Evolutionary conservation across 805 yeast genomes (phyloP).

Genomic region (Candida silvicultrix): DNA sequence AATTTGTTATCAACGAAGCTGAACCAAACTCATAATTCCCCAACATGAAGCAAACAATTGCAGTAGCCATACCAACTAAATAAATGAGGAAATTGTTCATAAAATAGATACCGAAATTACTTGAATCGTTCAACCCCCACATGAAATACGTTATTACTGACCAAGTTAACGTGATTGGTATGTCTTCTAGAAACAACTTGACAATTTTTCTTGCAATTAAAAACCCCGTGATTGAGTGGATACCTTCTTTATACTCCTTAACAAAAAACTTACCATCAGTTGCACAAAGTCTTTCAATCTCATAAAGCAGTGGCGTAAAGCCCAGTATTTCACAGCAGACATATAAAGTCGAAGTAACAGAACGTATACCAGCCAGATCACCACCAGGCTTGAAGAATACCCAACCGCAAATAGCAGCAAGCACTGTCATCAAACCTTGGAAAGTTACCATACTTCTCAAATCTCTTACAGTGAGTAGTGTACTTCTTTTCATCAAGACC

Average conservation of each 20-base stretch:
- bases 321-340: neutral
- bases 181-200: conserved; percentile 64
- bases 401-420: conserved; percentile 55
- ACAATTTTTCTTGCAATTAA: conserved; percentile 62
- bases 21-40: conserved; percentile 19
- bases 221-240: conserved; percentile 60
- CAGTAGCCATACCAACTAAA: conserved; percentile 43
- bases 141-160: conserved; percentile 66
- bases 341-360: conserved; percentile 44
- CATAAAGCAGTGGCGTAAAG: conserved; percentile 40
- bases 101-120: conserved; percentile 55
- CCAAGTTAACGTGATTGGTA: conserved; percentile 53
- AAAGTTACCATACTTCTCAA: conserved; percentile 28
- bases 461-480: conserved; percentile 38
- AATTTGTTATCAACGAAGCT: conserved; percentile 18
- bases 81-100: conserved; percentile 51
- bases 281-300: conserved; percentile 49
- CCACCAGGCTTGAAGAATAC: conserved; percentile 61
- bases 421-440: conserved; percentile 13
- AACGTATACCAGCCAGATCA: conserved; percentile 55
- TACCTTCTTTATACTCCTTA: conserved; percentile 58
- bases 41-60: conserved; percentile 36
- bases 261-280: conserved; percentile 54
- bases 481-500: conserved; percentile 34
- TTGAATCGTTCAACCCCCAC: conserved; percentile 57